phyloP scores from a whole-genome alignment of 1,284 basidiomycete genomes.

The Porodaedalea pini region DNA sequence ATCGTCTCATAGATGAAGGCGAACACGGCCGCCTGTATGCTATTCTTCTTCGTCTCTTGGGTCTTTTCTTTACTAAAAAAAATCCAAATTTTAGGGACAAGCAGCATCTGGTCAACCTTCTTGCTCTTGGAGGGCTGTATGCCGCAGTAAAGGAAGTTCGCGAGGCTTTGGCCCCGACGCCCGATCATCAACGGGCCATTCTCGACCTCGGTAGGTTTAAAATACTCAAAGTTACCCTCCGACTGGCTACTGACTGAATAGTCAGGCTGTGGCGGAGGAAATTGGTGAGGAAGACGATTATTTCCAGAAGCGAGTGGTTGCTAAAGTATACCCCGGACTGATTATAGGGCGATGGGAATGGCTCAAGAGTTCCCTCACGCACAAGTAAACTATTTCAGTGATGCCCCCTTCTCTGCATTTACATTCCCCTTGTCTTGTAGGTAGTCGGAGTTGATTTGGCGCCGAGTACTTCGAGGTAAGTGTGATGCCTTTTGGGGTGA shows the following conservation, averaged over 20 bases:
- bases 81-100: conserved; percentile 17
- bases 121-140: conserved; percentile 21
- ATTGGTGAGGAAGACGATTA: conserved; percentile 12
- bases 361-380: conserved; percentile 23
- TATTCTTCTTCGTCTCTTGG: background rate
- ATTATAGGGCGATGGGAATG: conserved; percentile 23
- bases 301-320: background rate
- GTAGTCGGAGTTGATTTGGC: conserved; percentile 23
- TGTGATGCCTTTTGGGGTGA: background rate
- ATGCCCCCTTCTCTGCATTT: background rate
- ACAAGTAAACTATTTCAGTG: conserved; percentile 10
- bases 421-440: conserved; percentile 2
- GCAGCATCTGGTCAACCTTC: conserved; percentile 20
- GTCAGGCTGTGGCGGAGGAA: conserved; percentile 19
- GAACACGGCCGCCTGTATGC: conserved; percentile 20
- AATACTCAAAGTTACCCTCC: background rate
- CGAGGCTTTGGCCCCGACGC: conserved; percentile 20
- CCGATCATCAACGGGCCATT: conserved; percentile 17
- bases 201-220: conserved; percentile 22
- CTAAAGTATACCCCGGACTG: background rate
- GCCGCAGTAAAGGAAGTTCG: conserved; percentile 19
- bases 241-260: background rate
- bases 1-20: conserved; percentile 11
- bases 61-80: background rate
- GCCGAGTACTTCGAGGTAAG: conserved; percentile 17